Conservation (phyloP, 805 yeast genomes). For the Monosporozyma aquatica region DNA sequence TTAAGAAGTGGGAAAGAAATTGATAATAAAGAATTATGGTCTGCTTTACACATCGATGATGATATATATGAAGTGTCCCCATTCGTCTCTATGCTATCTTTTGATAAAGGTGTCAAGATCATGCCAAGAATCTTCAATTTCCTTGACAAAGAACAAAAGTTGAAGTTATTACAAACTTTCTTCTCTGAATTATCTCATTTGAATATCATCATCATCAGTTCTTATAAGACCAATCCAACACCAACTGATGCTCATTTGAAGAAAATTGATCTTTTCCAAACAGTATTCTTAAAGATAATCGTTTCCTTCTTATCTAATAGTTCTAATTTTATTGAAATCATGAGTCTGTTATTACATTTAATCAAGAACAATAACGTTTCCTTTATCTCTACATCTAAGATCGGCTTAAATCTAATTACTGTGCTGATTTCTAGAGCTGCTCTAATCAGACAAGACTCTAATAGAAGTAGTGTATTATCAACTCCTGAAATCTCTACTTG, state of each 20-base stretch:
- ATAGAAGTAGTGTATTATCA: slow-evolving; percentile 32
- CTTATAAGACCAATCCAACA: slow-evolving; percentile 56
- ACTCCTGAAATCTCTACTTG: slow-evolving; percentile 43
- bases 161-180: slow-evolving; percentile 66
- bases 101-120: slow-evolving; percentile 80
- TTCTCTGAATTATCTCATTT: slow-evolving; percentile 74
- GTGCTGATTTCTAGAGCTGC: slow-evolving; percentile 90
- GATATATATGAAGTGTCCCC: slow-evolving; percentile 54
- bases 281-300: slow-evolving; percentile 72
- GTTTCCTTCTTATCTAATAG: slow-evolving; percentile 73
- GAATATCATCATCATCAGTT: slow-evolving; percentile 68
- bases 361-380: slow-evolving; percentile 64
- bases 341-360: slow-evolving; percentile 62
- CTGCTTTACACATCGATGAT: slow-evolving; percentile 64
- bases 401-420: slow-evolving; percentile 80
- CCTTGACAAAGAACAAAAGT: slow-evolving; percentile 63
- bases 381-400: slow-evolving; percentile 46
- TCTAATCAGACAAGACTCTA: slow-evolving; percentile 75
- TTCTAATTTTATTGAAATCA: slow-evolving; percentile 68
- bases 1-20: slow-evolving; percentile 50
- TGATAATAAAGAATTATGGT: slow-evolving; percentile 54
- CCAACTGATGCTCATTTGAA: slow-evolving; percentile 45
- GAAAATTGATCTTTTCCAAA: slow-evolving; percentile 68
- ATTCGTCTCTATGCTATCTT: slow-evolving; percentile 71
- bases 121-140: slow-evolving; percentile 85